Percentiles rank a stretch among this genome's conserved stretches.
phyloP scores from a whole-genome alignment of 345 rosid species.

The Nephelium lappaceum region DNA sequence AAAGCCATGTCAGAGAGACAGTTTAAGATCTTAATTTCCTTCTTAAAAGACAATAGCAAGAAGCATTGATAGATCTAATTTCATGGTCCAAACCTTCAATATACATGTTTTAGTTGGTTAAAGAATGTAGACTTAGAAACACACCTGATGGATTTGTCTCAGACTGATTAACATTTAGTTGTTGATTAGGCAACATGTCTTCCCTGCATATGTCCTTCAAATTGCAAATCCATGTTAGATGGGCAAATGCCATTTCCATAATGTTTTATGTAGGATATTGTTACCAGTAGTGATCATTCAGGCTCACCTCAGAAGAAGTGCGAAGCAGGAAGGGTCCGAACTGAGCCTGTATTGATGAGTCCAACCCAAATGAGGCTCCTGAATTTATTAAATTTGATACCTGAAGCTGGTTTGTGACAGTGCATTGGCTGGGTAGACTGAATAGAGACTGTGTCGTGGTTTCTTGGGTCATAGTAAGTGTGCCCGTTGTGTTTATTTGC shows the following conservation, averaged over 20 bases:
- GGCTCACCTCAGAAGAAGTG: conserved; percentile 49
- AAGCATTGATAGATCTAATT: background rate
- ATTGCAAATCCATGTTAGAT: conserved; percentile 19
- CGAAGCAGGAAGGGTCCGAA: conserved; percentile 49
- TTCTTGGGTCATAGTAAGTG: conserved; percentile 41
- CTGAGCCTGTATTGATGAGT: conserved; percentile 59
- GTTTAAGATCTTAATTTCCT: background rate
- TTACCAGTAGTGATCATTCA: background rate
- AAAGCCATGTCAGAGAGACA: conserved; percentile 3
- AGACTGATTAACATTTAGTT: conserved; percentile 40
- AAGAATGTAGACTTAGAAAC: conserved; percentile 5
- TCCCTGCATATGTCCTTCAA: conserved; percentile 55
- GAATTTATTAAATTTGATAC: conserved; percentile 42
- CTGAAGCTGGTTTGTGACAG: conserved; percentile 35
- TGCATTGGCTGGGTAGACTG: conserved; percentile 43
- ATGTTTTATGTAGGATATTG: background rate
- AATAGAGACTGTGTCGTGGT: conserved; percentile 30
- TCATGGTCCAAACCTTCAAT: background rate
- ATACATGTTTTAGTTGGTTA: background rate
- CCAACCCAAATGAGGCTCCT: conserved; percentile 49
- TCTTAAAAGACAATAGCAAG: background rate
- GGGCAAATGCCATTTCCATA: background rate
- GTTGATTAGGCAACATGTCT: conserved; percentile 45
- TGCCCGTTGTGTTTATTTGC: conserved; percentile 30
- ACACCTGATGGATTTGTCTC: conserved; percentile 46